A percentile compares a stretch with the other conserved stretches of the same genome.
phyloP scores from a whole-genome alignment of 164 flowering plant genomes.

The Tetracentron sinense region DNA sequence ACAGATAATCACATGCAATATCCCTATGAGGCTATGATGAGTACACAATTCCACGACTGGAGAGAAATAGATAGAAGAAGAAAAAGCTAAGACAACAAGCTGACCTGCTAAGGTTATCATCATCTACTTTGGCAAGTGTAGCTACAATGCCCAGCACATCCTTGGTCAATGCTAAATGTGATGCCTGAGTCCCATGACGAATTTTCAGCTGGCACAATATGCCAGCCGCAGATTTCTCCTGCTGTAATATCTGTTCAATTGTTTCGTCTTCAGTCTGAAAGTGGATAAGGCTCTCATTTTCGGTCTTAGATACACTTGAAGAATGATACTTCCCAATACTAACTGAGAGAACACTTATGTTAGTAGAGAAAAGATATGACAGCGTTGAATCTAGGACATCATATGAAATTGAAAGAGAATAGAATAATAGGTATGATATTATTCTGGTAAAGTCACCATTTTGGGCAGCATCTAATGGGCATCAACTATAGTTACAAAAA shows the following conservation, averaged over 20 bases:
- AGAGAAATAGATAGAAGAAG: background rate
- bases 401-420: background rate
- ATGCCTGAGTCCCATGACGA: slow-evolving; percentile 40
- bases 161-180: slow-evolving; percentile 37
- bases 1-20: background rate
- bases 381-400: too few relatives aligned
- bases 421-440: too few relatives aligned
- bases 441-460: background rate
- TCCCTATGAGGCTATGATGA: background rate
- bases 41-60: background rate
- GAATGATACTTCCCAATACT: slow-evolving; percentile 50
- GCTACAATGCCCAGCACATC: slow-evolving; percentile 84
- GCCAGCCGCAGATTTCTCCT: slow-evolving; percentile 75
- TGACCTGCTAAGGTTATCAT: slow-evolving; percentile 83
- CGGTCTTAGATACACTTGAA: slow-evolving; percentile 21
- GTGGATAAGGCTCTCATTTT: slow-evolving; percentile 24
- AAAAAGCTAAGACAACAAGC: background rate
- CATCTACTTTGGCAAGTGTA: slow-evolving; percentile 63
- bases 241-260: slow-evolving; percentile 43
- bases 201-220: slow-evolving; percentile 49
- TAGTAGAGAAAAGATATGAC: background rate
- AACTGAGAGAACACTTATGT: slow-evolving; percentile 34
- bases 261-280: slow-evolving; percentile 45
- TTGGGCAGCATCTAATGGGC: background rate
- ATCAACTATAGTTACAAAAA: background rate